Base-by-base conservation (phyloP, 495 filamentous ascomycete species). In the Penicillium alfredii region DNA sequence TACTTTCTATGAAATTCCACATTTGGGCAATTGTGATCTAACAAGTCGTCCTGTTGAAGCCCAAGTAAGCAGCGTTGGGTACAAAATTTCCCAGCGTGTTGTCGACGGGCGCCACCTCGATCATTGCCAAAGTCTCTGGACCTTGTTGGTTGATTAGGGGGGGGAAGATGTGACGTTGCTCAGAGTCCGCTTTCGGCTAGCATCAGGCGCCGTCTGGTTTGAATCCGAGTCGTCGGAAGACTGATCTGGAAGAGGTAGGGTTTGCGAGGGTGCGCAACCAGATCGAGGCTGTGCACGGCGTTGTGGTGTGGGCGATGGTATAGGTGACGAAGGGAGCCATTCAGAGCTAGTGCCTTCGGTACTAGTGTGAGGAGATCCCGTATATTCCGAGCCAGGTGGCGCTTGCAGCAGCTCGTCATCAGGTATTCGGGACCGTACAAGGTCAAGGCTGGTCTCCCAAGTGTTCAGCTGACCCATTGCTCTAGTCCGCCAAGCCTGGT, bases 271-370 rank as follows among this genome's bases (percentile, higher is more conserved):
- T 32, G 30, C 30, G 13, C 30, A 32, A n/a, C 8, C 14, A 32
- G 30, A 13, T 32, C 30, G 30, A 15, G 8, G 30, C 13, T 32
- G 30, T 15, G 30, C 4, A 11, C 6, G 30, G 13, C 30, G 8
- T 18, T 32, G 30, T 13, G 30, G 30, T 11, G 30, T 32, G 14
- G 30, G 30, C 30, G 30, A 17, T 32, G 14, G 30, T 16, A 13
- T 15, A 16, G n/a, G n/a, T n/a, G n/a, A n/a, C n/a, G n/a, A n/a
- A n/a, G n/a, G n/a, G n/a, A n/a, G n/a, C n/a, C n/a, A n/a, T n/a
- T n/a, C n/a, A n/a, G n/a, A n/a, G n/a, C n/a, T n/a, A 5, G 30
- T 15, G 13, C 30, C 30, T 49, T 49, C 47, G 33, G 53, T 40
- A 25, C 31, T 42, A 20, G 37, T 42, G 8, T 12, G 18, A 24